Evolutionary conservation across 345 rosid genomes (phyloP), one percentile per base, ranked within the genome.

Genomic region (Durio zibethinus): DNA sequence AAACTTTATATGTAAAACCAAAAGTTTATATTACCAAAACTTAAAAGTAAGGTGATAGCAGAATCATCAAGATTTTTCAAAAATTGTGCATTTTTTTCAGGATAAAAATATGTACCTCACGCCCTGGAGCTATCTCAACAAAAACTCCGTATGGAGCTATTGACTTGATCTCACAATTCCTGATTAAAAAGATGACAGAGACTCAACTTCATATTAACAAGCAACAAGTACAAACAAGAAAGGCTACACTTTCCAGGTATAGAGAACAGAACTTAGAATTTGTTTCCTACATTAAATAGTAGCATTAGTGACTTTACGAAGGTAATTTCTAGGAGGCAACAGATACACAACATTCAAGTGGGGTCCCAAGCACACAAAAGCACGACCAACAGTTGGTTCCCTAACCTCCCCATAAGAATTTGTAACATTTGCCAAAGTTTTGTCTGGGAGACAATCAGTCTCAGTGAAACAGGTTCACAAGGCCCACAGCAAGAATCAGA

Each of bases 91-190:
- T 12, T 52, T n/a, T 52, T n/a, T 60, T 14, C 57, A 40, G 52
- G 74, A 43, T 74, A 69, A 67, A 79, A 80, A 43, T 40, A 80
- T 29, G 40, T 90, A 92, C 97, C 97, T 96, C 98, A 25, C 95
- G 93, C 31, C 99, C 97, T 1, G 98, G 97, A 1, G 97, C 91
- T 81, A 96, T 93, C 97, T 96, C 99, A 42, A 96, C 95, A 81
- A 96, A 96, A 83, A 84, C 95, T 77, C 99, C 99, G 52, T 89
- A 96, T 38, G 97, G 93, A 78, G 93, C 94, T 79, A 93, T 81
- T 54, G 98, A 82, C 85, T 96, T 96, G 85, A 96, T 96, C 84
- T 89, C 92, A 81, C 98, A 92, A 78, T 92, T 83, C 94, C 99
- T 96, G 87, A 79, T 60, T 35, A 71, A 47, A 59, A 75, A 73